A percentile compares a stretch with the other conserved stretches of the same genome.
These are phyloP conservation scores for Sugiyamaella xylanicola DNA, from an alignment of 1,139 yeast genomes.

Conservation along the genomic window DNA sequence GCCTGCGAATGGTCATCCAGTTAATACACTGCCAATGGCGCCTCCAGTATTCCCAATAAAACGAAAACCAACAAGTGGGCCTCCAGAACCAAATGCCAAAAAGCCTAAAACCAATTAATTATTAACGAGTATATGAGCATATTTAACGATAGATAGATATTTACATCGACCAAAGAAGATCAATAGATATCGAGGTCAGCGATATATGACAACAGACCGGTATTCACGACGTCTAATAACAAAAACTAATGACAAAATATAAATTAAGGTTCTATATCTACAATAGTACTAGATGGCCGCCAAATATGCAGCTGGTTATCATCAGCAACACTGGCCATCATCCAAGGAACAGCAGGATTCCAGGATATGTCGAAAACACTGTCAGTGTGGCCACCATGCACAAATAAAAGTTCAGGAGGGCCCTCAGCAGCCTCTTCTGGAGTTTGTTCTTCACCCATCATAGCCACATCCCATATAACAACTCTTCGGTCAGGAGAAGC, in stretches of 20 bases:
- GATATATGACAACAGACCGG: too few species aligned
- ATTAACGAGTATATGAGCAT: background rate
- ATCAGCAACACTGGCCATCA: constrained; percentile 81
- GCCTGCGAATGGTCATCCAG: background rate
- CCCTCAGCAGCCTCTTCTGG: constrained; percentile 37
- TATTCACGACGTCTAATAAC: too few species aligned
- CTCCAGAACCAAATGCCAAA: constrained; percentile 24
- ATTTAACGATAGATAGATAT: too few species aligned
- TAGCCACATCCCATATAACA: constrained; percentile 65
- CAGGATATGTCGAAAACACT: constrained; percentile 87
- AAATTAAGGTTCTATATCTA: constrained; percentile 31
- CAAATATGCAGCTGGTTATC: constrained; percentile 89
- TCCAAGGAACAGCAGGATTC: constrained; percentile 77
- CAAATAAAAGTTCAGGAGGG: constrained; percentile 54
- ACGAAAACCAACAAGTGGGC: constrained; percentile 20
- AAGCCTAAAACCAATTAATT: constrained; percentile 20
- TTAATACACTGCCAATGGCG: constrained; percentile 18
- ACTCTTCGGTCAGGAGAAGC: constrained; percentile 74
- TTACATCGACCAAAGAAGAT: too few species aligned
- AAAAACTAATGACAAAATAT: too few species aligned
- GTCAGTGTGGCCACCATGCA: constrained; percentile 87
- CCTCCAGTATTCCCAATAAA: constrained; percentile 25
- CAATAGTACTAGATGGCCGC: constrained; percentile 54
- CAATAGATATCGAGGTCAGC: too few species aligned
- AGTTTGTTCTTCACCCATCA: constrained; percentile 41